Conservation (phyloP, 768 basidiomycete genomes). For the Lentinula edodes region DNA sequence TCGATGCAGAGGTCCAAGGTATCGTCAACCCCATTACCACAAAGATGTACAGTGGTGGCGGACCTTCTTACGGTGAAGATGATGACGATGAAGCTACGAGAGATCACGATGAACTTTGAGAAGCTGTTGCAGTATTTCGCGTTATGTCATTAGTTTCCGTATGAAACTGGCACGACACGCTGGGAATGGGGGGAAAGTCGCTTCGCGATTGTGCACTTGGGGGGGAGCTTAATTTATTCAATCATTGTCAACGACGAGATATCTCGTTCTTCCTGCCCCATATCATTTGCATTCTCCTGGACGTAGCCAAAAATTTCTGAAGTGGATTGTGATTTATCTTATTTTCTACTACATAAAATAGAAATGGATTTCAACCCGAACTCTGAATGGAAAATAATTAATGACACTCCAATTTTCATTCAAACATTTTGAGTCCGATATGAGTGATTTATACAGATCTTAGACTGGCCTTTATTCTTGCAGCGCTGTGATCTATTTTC, state of each 20-base stretch:
- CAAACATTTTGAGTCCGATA: no score
- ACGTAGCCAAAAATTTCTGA: background rate
- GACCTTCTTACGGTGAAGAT: constrained; percentile 23
- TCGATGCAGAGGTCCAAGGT: constrained; percentile 53
- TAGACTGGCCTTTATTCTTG: no score
- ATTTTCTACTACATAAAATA: background rate
- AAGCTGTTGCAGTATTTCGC: background rate
- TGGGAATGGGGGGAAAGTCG: background rate
- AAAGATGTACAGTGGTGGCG: constrained; percentile 61
- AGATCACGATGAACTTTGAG: constrained; percentile 44
- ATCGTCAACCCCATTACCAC: constrained; percentile 81
- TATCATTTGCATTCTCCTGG: background rate
- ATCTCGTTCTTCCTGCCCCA: background rate
- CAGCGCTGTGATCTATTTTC: no score
- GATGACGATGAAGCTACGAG: constrained; percentile 35
- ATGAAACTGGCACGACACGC: background rate
- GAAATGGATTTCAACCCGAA: background rate
- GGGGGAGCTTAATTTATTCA: background rate
- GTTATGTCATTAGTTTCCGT: no score
- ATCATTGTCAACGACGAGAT: background rate
- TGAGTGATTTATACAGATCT: no score
- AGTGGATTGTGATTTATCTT: background rate
- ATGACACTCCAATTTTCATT: no score
- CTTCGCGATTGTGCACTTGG: background rate
- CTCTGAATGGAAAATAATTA: no score